Evolutionary conservation across 768 basidiomycete species (phyloP), one percentile per base, ranked within the genome.

Genomic region (Inosperma sp.): DNA sequence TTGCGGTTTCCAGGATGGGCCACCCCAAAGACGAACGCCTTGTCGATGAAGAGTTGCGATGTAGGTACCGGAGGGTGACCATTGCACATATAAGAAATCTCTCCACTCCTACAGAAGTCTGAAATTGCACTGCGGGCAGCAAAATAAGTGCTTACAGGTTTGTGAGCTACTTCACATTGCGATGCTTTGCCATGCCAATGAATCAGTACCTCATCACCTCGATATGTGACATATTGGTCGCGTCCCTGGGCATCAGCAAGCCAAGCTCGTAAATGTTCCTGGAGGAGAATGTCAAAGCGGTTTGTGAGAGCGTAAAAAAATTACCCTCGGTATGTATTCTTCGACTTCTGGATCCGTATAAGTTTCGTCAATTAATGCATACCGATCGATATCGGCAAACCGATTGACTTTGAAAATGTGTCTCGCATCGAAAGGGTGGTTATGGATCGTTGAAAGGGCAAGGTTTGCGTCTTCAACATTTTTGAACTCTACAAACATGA

Each of bases 231-330:
- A 72, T 93, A 93, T 65, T 99, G 96, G 67, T 99, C 96, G 54
- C 95, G 86, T 29, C 93, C 93, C 67, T 86, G 84, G 19, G 82
- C 75, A 69, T 99, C 96, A 21, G 84, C 90, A 47, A 98, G 79
- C 94, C 95, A 99, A 46, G 90, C 88, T 40, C 91, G 82, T 54
- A 97, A 79, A 72, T 99, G 94, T 66, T 97, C 96, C 93, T 97
- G 57, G 16, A 52, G 51, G 51, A 52, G 26, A 25, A 44, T 45
- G 51, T 52, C 13, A 47, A 27, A 34, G 16, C 3, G 33, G 34
- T 16, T 22, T 43, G 35, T 26, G 17, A 26, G 8, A 13, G 36
- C 27, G 17, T 2, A 12, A 51, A 42, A n/a, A 19, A 54, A 72
- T 26, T 56, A 92, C 93, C 71, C 85, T 83, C 30, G 90, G 76